Evolutionary conservation across 176 grass and related monocot genomes (phyloP).

Genomic region (Oropetium thomaeum): DNA sequence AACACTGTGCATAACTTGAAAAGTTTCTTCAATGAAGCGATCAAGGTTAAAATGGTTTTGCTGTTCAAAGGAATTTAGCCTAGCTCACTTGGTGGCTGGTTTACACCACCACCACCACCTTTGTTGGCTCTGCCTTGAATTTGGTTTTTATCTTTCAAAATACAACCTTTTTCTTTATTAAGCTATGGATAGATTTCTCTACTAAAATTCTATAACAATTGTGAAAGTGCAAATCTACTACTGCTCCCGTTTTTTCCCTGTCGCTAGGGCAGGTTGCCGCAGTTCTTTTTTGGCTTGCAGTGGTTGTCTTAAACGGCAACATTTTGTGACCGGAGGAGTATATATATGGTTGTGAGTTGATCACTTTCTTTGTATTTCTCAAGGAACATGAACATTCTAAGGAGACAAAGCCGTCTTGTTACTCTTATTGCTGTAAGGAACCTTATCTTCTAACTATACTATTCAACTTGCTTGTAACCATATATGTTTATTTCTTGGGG

Average conservation of each 20-base stretch:
- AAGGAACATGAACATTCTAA: slow-evolving; percentile 96
- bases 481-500: not conserved
- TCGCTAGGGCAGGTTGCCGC: too few species aligned
- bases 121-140: not conserved
- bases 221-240: not conserved
- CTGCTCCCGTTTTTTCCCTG: too few species aligned
- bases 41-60: not conserved
- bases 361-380: slow-evolving; percentile 36
- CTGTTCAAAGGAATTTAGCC: not conserved
- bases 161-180: not conserved
- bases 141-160: not conserved
- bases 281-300: too few species aligned
- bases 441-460: slow-evolving; percentile 31
- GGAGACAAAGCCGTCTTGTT: slow-evolving; percentile 48
- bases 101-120: not conserved
- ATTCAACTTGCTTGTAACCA: slow-evolving; percentile 7
- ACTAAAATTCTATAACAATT: not conserved
- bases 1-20: not conserved
- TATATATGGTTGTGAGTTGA: not conserved
- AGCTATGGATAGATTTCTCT: not conserved
- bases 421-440: slow-evolving; percentile 85
- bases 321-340: too few species aligned
- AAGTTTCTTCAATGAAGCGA: not conserved
- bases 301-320: too few species aligned
- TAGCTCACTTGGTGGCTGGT: not conserved